A percentile compares a stretch with the other conserved stretches of the same genome.
These are phyloP conservation scores for Luffa acutangula DNA, from an alignment of 306 rosid genomes.

Conservation along the genomic window DNA sequence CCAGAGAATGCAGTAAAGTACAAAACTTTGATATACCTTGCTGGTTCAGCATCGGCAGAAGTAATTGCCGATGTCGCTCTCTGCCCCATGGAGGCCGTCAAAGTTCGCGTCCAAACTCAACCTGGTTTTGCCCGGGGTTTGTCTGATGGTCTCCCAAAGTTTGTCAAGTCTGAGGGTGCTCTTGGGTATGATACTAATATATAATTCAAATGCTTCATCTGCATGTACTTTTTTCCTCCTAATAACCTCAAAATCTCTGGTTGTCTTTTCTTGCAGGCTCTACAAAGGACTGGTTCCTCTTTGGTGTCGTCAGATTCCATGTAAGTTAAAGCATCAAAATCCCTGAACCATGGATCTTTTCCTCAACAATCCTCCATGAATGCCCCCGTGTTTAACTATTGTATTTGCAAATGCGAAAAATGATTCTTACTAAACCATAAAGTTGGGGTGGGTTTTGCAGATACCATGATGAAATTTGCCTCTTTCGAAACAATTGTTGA, in stretches of 20 bases:
- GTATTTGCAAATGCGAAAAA: background rate
- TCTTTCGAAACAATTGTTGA: slow-evolving; percentile 86
- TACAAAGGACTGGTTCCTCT: slow-evolving; percentile 81
- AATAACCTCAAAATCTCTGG: background rate
- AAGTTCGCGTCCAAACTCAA: slow-evolving; percentile 87
- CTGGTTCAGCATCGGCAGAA: slow-evolving; percentile 85
- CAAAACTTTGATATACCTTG: slow-evolving; percentile 64
- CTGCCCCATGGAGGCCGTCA: slow-evolving; percentile 85
- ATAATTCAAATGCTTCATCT: background rate
- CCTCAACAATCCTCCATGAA: no score
- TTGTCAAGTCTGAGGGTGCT: slow-evolving; percentile 53
- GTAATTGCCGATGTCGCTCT: slow-evolving; percentile 66
- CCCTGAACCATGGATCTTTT: background rate
- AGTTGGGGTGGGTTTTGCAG: slow-evolving; percentile 21
- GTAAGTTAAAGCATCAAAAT: slow-evolving; percentile 29
- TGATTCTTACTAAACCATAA: background rate
- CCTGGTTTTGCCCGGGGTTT: slow-evolving; percentile 80
- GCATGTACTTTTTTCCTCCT: background rate
- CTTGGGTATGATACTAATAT: slow-evolving; percentile 28
- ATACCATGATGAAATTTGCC: slow-evolving; percentile 95
- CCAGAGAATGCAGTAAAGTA: slow-evolving; percentile 62
- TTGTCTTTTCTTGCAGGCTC: slow-evolving; percentile 33
- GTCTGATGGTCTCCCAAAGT: slow-evolving; percentile 64
- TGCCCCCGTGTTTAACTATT: background rate
- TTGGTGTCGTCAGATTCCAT: slow-evolving; percentile 92